A percentile compares a stretch with the other conserved stretches of the same genome.
Evolutionary conservation across 257 asterid genomes (phyloP).

Genomic region (Prunella vulgaris): DNA sequence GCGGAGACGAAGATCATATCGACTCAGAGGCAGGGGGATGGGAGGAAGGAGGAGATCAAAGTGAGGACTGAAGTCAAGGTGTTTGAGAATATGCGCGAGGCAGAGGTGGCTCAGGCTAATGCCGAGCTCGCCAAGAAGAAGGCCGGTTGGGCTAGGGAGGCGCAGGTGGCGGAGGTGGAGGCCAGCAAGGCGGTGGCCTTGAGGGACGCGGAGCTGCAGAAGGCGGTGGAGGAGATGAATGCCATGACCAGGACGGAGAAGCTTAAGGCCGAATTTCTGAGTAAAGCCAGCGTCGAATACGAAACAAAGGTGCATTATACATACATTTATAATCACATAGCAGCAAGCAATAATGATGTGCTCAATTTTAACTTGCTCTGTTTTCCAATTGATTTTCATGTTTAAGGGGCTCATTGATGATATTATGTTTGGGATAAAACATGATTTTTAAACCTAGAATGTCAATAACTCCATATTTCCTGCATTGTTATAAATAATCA

Average conservation of each 20-base stretch:
- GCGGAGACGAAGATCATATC: slow-evolving; percentile 57
- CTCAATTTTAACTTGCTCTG: background rate
- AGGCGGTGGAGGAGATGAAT: slow-evolving; percentile 56
- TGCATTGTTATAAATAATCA: no score
- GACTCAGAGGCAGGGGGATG: slow-evolving; percentile 49
- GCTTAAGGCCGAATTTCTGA: slow-evolving; percentile 52
- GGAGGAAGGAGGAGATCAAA: slow-evolving; percentile 47
- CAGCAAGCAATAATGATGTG: no score
- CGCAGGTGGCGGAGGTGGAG: slow-evolving; percentile 57
- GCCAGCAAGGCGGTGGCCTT: slow-evolving; percentile 51
- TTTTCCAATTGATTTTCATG: background rate
- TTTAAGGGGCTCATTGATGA: no score
- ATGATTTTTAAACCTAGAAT: no score
- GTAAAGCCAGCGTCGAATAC: slow-evolving; percentile 57
- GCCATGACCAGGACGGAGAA: slow-evolving; percentile 47
- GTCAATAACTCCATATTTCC: no score
- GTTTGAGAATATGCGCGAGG: slow-evolving; percentile 47
- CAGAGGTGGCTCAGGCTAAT: slow-evolving; percentile 58
- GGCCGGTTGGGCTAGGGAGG: slow-evolving; percentile 58
- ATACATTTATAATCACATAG: no score
- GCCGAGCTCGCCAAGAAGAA: slow-evolving; percentile 51
- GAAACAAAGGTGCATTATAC: slow-evolving; percentile 28
- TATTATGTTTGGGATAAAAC: no score
- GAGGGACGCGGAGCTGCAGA: slow-evolving; percentile 57
- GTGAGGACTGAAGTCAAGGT: slow-evolving; percentile 50